These are phyloP conservation scores for Alternaria dauci DNA, from an alignment of 2,329 filamentous ascomycete species.

Conservation along the genomic window DNA sequence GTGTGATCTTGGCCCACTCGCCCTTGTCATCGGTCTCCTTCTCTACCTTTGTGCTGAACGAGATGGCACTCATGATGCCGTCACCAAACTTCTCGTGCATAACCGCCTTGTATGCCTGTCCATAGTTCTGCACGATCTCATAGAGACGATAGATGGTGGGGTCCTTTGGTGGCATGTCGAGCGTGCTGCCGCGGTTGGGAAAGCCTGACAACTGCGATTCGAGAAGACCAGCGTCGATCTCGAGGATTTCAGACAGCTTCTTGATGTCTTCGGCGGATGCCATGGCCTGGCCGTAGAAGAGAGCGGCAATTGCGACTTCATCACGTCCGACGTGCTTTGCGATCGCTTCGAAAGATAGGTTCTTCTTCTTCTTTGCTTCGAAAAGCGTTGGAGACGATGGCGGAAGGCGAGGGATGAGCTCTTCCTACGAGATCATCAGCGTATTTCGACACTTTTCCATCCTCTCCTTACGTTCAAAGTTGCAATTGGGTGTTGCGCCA, in stretches of 20 bases:
- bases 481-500: conserved; percentile 51
- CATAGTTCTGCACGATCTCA: conserved; percentile 96
- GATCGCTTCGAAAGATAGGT: conserved; percentile 81
- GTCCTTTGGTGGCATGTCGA: conserved; percentile 85
- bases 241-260: conserved; percentile 72
- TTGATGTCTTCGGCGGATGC: conserved; percentile 74
- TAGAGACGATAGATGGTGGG: conserved; percentile 90
- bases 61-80: conserved; percentile 96
- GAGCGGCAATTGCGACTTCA: conserved; percentile 83
- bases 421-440: conserved; percentile 59
- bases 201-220: conserved; percentile 72
- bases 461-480: conserved; percentile 45
- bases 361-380: conserved; percentile 77
- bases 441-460: not conserved
- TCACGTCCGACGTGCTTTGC: conserved; percentile 76
- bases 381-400: conserved; percentile 77
- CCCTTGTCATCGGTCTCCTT: conserved; percentile 90
- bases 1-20: conserved; percentile 83
- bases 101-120: conserved; percentile 93
- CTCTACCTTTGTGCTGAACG: conserved; percentile 88
- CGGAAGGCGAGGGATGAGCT: conserved; percentile 74
- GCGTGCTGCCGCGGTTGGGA: conserved; percentile 79
- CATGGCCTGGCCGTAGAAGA: conserved; percentile 89
- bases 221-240: conserved; percentile 65
- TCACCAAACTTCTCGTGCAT: conserved; percentile 85